Conservation (phyloP, 257 asterid species). For the Osmanthus fragrans region DNA sequence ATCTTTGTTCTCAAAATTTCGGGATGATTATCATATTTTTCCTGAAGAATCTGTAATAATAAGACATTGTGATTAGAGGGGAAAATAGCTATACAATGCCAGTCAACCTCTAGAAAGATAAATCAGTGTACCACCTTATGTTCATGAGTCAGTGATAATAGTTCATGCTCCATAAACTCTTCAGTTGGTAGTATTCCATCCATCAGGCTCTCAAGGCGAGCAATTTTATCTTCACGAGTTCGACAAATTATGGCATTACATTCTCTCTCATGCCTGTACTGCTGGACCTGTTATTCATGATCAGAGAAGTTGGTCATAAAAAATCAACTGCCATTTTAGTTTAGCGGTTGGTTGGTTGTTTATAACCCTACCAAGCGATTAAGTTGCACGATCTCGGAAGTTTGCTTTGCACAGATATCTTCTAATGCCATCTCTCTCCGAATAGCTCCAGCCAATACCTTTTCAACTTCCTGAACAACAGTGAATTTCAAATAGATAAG, state of each 20-base stretch:
- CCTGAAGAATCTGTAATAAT: slow-evolving; percentile 73
- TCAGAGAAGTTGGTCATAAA: slow-evolving; percentile 19
- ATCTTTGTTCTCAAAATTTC: slow-evolving; percentile 74
- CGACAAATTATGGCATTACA: slow-evolving; percentile 83
- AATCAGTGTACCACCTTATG: slow-evolving; percentile 57
- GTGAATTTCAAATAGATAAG: slow-evolving; percentile 31
- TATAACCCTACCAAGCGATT: slow-evolving; percentile 72
- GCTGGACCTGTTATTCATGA: slow-evolving; percentile 67
- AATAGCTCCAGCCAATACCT: slow-evolving; percentile 94
- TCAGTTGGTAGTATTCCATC: slow-evolving; percentile 86
- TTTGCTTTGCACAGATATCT: slow-evolving; percentile 79
- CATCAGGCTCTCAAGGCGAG: slow-evolving; percentile 93
- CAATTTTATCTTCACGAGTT: slow-evolving; percentile 93
- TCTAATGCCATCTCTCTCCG: slow-evolving; percentile 99
- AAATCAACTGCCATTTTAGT: slow-evolving; percentile 11
- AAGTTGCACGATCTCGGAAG: slow-evolving; percentile 80
- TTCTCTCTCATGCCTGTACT: slow-evolving; percentile 97
- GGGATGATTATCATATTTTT: slow-evolving; percentile 83
- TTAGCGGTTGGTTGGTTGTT: slow-evolving; percentile 15
- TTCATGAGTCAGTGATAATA: slow-evolving; percentile 65
- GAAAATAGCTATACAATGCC: slow-evolving; percentile 9
- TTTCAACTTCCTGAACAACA: slow-evolving; percentile 83
- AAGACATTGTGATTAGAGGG: slow-evolving; percentile 28
- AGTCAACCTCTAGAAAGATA: slow-evolving; percentile 14
- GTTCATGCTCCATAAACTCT: slow-evolving; percentile 88